These are phyloP conservation scores for Odonthalia washingtoniensis DNA, from an alignment of 31 red algal species.

Conservation along the genomic window DNA sequence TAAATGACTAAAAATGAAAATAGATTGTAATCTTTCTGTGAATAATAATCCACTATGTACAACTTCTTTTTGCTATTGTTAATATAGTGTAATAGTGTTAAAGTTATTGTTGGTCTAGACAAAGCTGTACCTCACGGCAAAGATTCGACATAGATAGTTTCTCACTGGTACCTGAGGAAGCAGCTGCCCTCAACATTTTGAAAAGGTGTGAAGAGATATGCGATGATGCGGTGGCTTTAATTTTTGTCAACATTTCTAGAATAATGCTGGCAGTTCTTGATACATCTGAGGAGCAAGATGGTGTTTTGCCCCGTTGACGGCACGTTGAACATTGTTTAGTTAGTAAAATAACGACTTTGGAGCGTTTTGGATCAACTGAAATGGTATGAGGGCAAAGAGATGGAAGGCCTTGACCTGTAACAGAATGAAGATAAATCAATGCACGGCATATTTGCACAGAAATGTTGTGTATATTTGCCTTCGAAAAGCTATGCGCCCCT, in stretches of 20 bases:
- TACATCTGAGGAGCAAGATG: not conserved
- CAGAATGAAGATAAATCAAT: not conserved
- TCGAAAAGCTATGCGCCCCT: not conserved
- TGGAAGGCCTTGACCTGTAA: not conserved
- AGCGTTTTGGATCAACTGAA: not conserved
- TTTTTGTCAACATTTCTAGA: not conserved
- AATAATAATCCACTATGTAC: too few species aligned
- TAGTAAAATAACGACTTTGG: not conserved
- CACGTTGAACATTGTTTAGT: not conserved
- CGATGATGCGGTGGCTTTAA: too few species aligned
- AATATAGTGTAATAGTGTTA: too few species aligned
- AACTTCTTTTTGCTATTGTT: too few species aligned
- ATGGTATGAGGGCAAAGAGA: not conserved
- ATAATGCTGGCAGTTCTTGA: not conserved
- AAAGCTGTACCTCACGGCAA: too few species aligned
- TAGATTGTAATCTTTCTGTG: too few species aligned
- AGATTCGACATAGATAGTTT: too few species aligned
- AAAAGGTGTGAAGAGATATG: too few species aligned
- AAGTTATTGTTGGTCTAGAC: too few species aligned
- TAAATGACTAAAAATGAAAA: too few species aligned
- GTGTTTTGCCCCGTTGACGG: not conserved
- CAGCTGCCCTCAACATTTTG: too few species aligned
- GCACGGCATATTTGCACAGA: not conserved
- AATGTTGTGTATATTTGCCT: not conserved
- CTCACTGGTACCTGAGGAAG: too few species aligned